These are phyloP conservation scores for Mycena chlorophos DNA, from an alignment of 768 basidiomycete species.

Conservation along the genomic window DNA sequence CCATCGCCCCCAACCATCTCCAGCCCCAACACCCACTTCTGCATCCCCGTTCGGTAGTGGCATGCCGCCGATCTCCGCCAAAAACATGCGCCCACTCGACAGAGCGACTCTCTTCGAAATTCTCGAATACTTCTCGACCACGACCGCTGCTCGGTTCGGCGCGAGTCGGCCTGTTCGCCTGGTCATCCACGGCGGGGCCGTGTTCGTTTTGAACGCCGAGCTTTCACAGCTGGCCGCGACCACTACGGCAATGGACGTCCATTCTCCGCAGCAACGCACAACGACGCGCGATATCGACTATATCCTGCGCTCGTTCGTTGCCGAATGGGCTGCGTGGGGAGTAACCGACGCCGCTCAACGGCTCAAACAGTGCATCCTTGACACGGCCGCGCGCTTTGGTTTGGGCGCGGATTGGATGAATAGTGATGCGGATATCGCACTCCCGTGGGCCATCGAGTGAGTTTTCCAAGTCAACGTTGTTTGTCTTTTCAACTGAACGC, in stretches of 20 bases:
- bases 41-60: too few species aligned
- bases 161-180: conserved; percentile 47
- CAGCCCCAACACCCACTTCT: too few species aligned
- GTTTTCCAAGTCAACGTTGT: conserved; percentile 27
- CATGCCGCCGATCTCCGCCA: too few species aligned
- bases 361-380: conserved; percentile 54
- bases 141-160: conserved; percentile 46
- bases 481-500: neutral
- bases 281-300: conserved; percentile 71
- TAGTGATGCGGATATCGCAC: conserved; percentile 66
- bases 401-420: conserved; percentile 79
- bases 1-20: too few species aligned
- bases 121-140: conserved; percentile 52
- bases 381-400: conserved; percentile 49
- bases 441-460: conserved; percentile 65
- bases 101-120: conserved; percentile 44
- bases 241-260: conserved; percentile 18
- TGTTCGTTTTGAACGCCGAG: conserved; percentile 63
- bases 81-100: conserved; percentile 42
- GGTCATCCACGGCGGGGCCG: conserved; percentile 71
- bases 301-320: conserved; percentile 58
- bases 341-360: conserved; percentile 53
- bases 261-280: too few species aligned
- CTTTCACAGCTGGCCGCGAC: conserved; percentile 22
- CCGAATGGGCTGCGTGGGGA: conserved; percentile 52